Conservation (phyloP, 2,329 filamentous ascomycete species). For the Cladophialophora immunda region DNA sequence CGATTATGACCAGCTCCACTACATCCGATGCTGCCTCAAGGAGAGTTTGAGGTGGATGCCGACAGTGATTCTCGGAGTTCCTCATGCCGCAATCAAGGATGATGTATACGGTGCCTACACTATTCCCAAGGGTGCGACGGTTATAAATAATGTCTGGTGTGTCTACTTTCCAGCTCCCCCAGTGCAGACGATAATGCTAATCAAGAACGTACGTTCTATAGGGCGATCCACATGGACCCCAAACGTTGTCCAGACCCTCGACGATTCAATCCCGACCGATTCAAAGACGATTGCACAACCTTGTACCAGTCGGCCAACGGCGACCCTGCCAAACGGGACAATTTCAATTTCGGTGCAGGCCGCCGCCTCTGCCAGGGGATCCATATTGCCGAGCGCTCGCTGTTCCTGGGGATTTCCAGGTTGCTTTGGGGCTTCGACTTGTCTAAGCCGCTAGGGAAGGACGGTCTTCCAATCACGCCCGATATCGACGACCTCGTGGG, state of each 20-base stretch:
- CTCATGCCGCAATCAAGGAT: constrained; percentile 36
- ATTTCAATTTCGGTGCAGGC: constrained; percentile 45
- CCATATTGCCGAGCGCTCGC: constrained; percentile 45
- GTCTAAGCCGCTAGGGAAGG: constrained; percentile 29
- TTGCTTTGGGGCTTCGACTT: constrained; percentile 46
- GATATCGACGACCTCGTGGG: constrained; percentile 21
- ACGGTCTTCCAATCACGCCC: constrained; percentile 24
- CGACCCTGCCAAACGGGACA: constrained; percentile 41
- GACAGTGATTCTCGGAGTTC: constrained; percentile 35
- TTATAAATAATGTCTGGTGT: constrained; percentile 40
- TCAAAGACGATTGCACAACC: constrained; percentile 41
- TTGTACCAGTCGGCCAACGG: constrained; percentile 47
- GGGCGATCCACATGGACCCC: constrained; percentile 41
- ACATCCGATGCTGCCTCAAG: constrained; percentile 64
- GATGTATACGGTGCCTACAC: constrained; percentile 38
- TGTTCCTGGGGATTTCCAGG: constrained; percentile 43
- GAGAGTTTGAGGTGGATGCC: constrained; percentile 67
- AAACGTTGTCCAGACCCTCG: constrained; percentile 42
- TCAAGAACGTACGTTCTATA: no score
- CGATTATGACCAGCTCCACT: constrained; percentile 60
- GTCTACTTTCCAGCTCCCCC: no score
- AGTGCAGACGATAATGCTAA: no score
- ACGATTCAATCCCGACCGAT: constrained; percentile 45
- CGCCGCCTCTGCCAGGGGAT: constrained; percentile 47
- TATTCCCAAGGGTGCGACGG: constrained; percentile 35